These are phyloP conservation scores for Schizophyllum commune DNA, from an alignment of 1,284 basidiomycete genomes.

Conservation along the genomic window DNA sequence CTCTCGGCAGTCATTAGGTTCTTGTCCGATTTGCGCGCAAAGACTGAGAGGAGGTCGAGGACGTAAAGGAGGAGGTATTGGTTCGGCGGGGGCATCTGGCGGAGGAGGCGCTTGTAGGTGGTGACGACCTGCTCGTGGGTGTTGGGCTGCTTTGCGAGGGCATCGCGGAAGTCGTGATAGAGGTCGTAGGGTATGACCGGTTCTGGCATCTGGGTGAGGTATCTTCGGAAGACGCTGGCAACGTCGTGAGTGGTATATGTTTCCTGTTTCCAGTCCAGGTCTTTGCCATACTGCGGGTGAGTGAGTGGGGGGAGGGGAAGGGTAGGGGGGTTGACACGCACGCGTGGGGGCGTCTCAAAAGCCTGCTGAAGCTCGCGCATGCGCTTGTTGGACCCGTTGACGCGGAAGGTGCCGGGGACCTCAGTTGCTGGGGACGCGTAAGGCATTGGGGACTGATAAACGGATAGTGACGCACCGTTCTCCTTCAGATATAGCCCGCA, in stretches of 20 bases:
- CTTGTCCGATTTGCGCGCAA: conserved; percentile 84
- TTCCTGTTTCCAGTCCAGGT: conserved; percentile 82
- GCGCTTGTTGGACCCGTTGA: conserved; percentile 87
- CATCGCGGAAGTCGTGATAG: conserved; percentile 71
- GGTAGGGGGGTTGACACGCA: conserved; percentile 31
- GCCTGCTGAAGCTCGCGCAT: conserved; percentile 92
- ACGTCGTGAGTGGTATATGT: conserved; percentile 92
- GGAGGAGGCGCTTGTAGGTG: conserved; percentile 81
- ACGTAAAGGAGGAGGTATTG: conserved; percentile 96
- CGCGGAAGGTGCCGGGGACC: conserved; percentile 92
- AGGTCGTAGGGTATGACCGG: conserved; percentile 85
- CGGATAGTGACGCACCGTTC: conserved; percentile 47
- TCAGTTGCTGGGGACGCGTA: conserved; percentile 63
- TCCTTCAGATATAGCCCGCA: conserved; percentile 92
- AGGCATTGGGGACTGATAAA: conserved; percentile 3
- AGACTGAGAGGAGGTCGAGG: conserved; percentile 91
- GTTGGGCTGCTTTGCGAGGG: conserved; percentile 42
- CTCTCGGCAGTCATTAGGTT: conserved; percentile 96
- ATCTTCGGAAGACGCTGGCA: conserved; percentile 92
- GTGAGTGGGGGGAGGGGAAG: conserved; percentile 5
- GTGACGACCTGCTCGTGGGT: conserved; percentile 64
- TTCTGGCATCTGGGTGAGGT: conserved; percentile 94
- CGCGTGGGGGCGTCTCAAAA: conserved; percentile 85
- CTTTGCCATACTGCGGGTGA: conserved; percentile 75
- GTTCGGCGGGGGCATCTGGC: conserved; percentile 78